Evolutionary conservation across 305 asterid species (phyloP).

Genomic region (Rubia tinctorum): DNA sequence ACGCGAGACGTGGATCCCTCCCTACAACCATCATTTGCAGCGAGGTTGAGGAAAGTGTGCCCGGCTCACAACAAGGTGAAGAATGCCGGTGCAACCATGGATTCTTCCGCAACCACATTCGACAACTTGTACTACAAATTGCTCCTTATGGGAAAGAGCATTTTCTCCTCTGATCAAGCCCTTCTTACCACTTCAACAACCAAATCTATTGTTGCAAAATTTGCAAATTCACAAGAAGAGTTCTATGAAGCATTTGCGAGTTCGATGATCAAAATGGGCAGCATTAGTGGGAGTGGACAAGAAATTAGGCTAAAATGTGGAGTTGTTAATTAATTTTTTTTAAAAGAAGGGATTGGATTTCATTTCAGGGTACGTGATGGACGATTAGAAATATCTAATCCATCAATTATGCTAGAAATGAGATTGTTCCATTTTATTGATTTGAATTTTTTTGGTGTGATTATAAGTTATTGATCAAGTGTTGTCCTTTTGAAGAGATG

Average conservation of each 20-base stretch:
- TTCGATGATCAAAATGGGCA: conserved; percentile 50
- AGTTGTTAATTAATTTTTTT: conserved; percentile 22
- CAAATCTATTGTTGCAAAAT: conserved; percentile 24
- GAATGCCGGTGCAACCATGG: conserved; percentile 35
- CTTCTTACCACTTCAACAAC: conserved; percentile 28
- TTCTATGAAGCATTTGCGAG: conserved; percentile 31
- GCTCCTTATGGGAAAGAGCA: conserved; percentile 28
- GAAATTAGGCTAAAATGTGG: conserved; percentile 34
- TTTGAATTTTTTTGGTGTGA: background rate
- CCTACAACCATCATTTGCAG: conserved; percentile 34
- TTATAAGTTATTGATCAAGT: background rate
- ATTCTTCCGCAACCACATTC: conserved; percentile 30
- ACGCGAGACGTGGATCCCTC: conserved; percentile 38
- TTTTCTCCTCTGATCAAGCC: conserved; percentile 47
- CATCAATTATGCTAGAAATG: background rate
- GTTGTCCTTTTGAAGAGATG: background rate
- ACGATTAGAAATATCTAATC: too few species aligned
- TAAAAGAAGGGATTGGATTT: too few species aligned
- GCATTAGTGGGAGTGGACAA: conserved; percentile 35
- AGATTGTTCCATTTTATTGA: background rate
- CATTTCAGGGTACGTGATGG: too few species aligned
- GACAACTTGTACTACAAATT: conserved; percentile 36
- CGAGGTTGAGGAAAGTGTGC: conserved; percentile 27
- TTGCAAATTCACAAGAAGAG: conserved; percentile 30
- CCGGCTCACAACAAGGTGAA: conserved; percentile 28